phyloP scores from a whole-genome alignment of 768 basidiomycete genomes.

The Tricholoma matsutake region DNA sequence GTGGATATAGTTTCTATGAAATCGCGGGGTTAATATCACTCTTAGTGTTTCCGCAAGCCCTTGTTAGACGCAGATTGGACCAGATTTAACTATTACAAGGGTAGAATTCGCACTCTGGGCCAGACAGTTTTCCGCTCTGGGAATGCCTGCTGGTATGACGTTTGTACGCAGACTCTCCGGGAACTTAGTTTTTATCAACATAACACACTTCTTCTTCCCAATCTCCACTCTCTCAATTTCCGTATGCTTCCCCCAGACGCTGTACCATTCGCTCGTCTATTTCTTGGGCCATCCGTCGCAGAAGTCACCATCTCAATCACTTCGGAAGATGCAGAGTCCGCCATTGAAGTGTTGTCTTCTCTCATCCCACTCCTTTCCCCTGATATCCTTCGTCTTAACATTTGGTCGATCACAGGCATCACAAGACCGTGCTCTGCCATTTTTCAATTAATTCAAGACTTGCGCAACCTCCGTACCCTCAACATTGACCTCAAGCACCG shows the following conservation, averaged over 20 bases:
- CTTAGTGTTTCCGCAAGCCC: background rate
- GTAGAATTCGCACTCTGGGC: background rate
- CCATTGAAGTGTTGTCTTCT: background rate
- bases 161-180: background rate
- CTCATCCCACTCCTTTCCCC: background rate
- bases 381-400: background rate
- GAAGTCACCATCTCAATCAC: background rate
- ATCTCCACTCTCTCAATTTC: constrained; percentile 1
- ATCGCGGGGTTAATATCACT: background rate
- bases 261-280: background rate
- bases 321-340: background rate
- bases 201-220: background rate
- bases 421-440: background rate
- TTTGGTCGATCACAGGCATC: background rate
- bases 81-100: background rate
- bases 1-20: background rate
- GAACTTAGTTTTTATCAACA: background rate
- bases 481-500: background rate
- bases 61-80: background rate
- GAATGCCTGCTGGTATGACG: background rate
- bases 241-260: background rate
- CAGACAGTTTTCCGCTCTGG: background rate
- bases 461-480: background rate
- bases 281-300: background rate
- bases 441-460: background rate